phyloP scores from a whole-genome alignment of 305 asterid genomes.

The Rubia balearica region DNA sequence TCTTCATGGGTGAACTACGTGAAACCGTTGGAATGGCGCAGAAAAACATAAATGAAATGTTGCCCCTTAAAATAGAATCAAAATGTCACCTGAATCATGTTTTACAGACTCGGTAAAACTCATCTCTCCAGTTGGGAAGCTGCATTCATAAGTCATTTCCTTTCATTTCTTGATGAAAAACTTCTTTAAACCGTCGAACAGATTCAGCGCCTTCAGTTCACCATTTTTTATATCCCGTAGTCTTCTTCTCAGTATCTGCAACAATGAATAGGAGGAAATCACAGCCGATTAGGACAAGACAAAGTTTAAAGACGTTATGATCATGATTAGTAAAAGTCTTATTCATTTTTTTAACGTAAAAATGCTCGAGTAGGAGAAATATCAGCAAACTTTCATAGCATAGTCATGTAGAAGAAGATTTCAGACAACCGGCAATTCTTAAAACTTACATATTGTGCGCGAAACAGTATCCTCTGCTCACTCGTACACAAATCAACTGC shows the following conservation, averaged over 20 bases:
- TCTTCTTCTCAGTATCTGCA: conserved; percentile 79
- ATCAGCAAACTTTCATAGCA: background rate
- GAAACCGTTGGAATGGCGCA: background rate
- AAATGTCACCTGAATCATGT: too few species aligned
- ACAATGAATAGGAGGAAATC: background rate
- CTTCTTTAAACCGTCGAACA: conserved; percentile 61
- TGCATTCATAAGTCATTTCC: conserved; percentile 2
- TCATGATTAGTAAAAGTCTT: background rate
- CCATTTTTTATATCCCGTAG: conserved; percentile 79
- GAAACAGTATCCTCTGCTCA: conserved; percentile 76
- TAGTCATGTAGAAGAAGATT: background rate
- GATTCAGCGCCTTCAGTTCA: conserved; percentile 57
- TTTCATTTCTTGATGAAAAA: conserved; percentile 33
- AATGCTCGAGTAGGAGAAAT: background rate
- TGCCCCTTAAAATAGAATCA: too few species aligned
- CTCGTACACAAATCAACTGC: conserved; percentile 85
- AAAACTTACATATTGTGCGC: conserved; percentile 80
- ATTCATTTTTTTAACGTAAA: background rate
- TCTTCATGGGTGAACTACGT: background rate
- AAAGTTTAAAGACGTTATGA: background rate
- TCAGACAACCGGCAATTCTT: background rate
- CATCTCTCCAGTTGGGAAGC: background rate
- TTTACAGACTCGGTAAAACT: too few species aligned
- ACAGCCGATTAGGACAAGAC: background rate
- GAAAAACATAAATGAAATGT: too few species aligned